A percentile compares a stretch with the other conserved stretches of the same genome.
phyloP scores from a whole-genome alignment of 2,329 filamentous ascomycete genomes.

The Fusarium scirpi region DNA sequence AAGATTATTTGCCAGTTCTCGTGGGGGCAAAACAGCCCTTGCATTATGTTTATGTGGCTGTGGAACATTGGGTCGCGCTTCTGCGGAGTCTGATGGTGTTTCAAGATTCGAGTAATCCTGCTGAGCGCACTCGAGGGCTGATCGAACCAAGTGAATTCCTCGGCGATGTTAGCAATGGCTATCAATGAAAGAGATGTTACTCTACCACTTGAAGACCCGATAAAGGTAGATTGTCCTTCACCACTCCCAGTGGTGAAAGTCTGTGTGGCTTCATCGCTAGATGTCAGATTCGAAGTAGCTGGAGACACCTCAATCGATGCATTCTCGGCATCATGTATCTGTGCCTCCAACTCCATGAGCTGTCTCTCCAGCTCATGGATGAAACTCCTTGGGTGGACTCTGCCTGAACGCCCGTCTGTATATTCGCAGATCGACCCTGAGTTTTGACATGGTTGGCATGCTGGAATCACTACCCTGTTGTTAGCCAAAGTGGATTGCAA shows the following conservation, averaged over 20 bases:
- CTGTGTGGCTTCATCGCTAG: background rate
- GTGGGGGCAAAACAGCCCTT: background rate
- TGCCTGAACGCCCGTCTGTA: conserved; percentile 11
- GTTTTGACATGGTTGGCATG: conserved; percentile 14
- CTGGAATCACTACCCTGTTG: background rate
- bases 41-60: fast-evolving
- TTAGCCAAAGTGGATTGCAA: fast-evolving
- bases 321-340: background rate
- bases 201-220: conserved; percentile 11
- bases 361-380: conserved; percentile 15
- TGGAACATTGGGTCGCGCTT: background rate
- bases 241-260: background rate
- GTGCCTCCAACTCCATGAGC: background rate
- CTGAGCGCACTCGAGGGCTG: conserved; percentile 14
- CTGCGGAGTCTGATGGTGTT: background rate
- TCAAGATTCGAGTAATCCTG: conserved; percentile 16
- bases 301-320: background rate
- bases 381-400: conserved; percentile 1
- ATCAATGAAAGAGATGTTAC: too few relatives aligned
- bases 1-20: conserved; percentile 1
- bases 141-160: conserved; percentile 24
- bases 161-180: background rate
- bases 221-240: background rate
- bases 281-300: background rate
- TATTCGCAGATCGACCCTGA: conserved; percentile 16